Evolutionary conservation across 768 basidiomycete species (phyloP).

Genomic region (Kwoniella botswanensis): DNA sequence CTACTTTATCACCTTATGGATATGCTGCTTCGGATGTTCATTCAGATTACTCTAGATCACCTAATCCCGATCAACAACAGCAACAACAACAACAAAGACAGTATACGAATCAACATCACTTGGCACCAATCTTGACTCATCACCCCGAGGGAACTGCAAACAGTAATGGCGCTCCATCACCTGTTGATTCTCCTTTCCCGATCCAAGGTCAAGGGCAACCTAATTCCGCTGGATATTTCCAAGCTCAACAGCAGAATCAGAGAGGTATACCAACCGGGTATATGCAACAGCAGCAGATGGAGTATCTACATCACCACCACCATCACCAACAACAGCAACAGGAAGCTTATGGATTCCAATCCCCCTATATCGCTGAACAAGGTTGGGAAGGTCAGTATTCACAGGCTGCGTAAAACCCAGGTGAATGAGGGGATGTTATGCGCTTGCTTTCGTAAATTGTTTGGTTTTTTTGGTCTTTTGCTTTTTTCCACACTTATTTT

Average conservation of each 20-base stretch:
- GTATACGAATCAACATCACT: constrained; percentile 29
- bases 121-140: constrained; percentile 40
- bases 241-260: constrained; percentile 7
- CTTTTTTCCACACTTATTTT: not conserved
- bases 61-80: constrained; percentile 30
- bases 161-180: constrained; percentile 19
- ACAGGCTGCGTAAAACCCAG: constrained; percentile 15
- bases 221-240: not conserved
- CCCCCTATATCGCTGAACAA: constrained; percentile 43
- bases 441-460: not conserved
- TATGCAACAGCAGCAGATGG: constrained; percentile 48
- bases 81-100: constrained; percentile 16
- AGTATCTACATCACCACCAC: constrained; percentile 38
- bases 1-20: constrained; percentile 34
- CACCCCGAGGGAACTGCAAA: not conserved
- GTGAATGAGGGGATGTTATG: not conserved
- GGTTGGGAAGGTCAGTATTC: constrained; percentile 26
- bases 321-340: constrained; percentile 29
- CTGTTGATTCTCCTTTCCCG: constrained; percentile 31
- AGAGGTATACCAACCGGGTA: not conserved
- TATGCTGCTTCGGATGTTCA: constrained; percentile 22
- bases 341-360: constrained; percentile 31
- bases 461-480: not conserved
- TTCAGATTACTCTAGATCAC: constrained; percentile 43
- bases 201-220: constrained; percentile 26